Evolutionary conservation across 345 rosid species (phyloP), one percentile per base, ranked within the genome.

Genomic region (Geranium rotundifolium): DNA sequence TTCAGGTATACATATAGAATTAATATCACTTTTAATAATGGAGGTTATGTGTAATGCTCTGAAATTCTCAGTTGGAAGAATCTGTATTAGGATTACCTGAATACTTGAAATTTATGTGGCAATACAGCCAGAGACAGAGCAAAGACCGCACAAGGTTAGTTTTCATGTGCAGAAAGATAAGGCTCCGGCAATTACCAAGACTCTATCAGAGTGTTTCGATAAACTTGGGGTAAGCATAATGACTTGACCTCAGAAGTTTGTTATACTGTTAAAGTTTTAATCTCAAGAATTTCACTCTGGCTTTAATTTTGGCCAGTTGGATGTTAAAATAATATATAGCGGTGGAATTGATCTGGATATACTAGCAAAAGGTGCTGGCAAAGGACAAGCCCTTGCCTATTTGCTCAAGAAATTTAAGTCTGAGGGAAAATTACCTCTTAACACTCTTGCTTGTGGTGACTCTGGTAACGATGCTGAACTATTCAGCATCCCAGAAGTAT

Each of bases 381-480:
- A 93, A 81, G 99, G 99, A 65, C 96, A 90, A 77, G 99, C 97
- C 56, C 96, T 90, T 64, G 92, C 96, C 0, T 93, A 88, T 77
- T 77, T 93, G 69, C 84, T 80, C 13, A 75, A 78, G 77, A 88
- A 93, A 76, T 84, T 93, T 19, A 85, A 81, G 74, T 57, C 71
- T 60, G 90, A 81, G 71, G 84, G 92, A 69, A 85, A 81, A 67
- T 75, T 78, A 57, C 99, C 99, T 54, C 52, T 20, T n/a, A 88
- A 81, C 66, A 93, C 97, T 60, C 95, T 93, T 77, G 97, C 72
- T 54, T 90, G 99, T 72, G 99, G 99, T 16, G 99, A 93, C 77
- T 93, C 99, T 52, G 99, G 99, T 65, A 93, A 93, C 69, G 99
- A 93, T 74, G 97, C 99, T 14, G 99, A 93, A 56, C 84, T 93